These are phyloP conservation scores for Cyclospora cayetanensis DNA, from an alignment of 169 alveolate species.

Conservation along the genomic window DNA sequence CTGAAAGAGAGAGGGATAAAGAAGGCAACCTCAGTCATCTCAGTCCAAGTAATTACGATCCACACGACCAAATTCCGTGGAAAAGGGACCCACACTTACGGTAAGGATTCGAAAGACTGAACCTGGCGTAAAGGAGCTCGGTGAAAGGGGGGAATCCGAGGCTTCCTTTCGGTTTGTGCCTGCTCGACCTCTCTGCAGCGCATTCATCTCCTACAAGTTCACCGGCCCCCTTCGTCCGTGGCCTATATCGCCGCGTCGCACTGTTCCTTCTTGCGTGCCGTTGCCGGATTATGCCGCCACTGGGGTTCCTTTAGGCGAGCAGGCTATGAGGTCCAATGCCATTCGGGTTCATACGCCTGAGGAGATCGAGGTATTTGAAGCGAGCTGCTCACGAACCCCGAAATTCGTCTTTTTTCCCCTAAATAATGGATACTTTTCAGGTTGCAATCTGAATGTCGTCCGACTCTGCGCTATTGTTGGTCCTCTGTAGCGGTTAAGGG, in stretches of 20 bases:
- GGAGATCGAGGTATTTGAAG: conserved; percentile 85
- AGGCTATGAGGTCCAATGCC: conserved; percentile 73
- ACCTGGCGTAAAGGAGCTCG: conserved; percentile 18
- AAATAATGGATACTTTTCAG: conserved; percentile 57
- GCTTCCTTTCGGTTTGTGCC: conserved; percentile 31
- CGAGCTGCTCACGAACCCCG: too few relatives aligned
- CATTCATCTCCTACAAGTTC: conserved; percentile 83
- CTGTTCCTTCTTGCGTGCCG: conserved; percentile 94
- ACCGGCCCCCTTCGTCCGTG: conserved; percentile 96
- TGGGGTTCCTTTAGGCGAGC: conserved; percentile 93
- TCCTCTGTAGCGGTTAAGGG: conserved; percentile 86
- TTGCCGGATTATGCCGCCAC: conserved; percentile 97
- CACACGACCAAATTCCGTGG: not conserved
- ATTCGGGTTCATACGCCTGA: conserved; percentile 87
- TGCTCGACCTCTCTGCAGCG: conserved; percentile 67
- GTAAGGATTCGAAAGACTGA: not conserved
- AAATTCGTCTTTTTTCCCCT: conserved; percentile 5
- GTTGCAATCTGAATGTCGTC: not conserved
- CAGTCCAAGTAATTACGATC: conserved; percentile 10
- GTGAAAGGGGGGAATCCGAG: too few relatives aligned
- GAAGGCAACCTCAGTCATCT: not conserved
- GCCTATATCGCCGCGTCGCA: conserved; percentile 87
- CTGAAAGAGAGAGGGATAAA: not conserved
- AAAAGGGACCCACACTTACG: not conserved
- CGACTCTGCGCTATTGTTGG: not conserved